phyloP scores from a whole-genome alignment of 2,329 filamentous ascomycete species.

The Periconia macrospinosa region DNA sequence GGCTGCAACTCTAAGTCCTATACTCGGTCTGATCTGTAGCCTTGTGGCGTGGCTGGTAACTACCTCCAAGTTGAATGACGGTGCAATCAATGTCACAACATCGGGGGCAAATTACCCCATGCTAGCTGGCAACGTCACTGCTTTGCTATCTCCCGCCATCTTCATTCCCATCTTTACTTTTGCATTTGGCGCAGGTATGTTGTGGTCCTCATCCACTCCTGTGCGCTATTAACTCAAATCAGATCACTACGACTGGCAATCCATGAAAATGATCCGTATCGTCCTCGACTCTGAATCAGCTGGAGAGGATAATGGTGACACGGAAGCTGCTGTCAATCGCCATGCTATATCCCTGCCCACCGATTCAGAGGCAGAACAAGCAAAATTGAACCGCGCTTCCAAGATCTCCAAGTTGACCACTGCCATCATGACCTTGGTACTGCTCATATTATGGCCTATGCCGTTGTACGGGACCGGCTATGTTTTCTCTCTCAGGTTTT shows the following conservation, averaged over 20 bases:
- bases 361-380: conserved; percentile 47
- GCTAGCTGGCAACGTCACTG: conserved; percentile 83
- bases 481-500: conserved; percentile 79
- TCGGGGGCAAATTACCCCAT: conserved; percentile 80
- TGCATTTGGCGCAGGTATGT: conserved; percentile 66
- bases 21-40: conserved; percentile 68
- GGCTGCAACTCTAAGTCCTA: conserved; percentile 71
- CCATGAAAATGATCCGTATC: conserved; percentile 77
- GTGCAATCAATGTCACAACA: conserved; percentile 68
- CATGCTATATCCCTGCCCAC: conserved; percentile 25
- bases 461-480: conserved; percentile 84
- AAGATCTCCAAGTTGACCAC: conserved; percentile 61
- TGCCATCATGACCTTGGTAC: conserved; percentile 65
- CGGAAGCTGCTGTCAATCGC: conserved; percentile 63
- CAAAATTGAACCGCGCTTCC: conserved; percentile 46
- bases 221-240: no score
- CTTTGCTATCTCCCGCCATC: conserved; percentile 73
- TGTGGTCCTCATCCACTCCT: no score
- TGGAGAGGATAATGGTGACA: conserved; percentile 63
- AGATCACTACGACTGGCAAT: conserved; percentile 89
- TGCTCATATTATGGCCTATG: conserved; percentile 88
- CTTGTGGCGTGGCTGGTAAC: conserved; percentile 80
- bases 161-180: conserved; percentile 76
- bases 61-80: conserved; percentile 67
- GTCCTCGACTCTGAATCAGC: conserved; percentile 77